Base-by-base conservation (phyloP, 148 eudicot genomes). In the Talinum fruticosum region DNA sequence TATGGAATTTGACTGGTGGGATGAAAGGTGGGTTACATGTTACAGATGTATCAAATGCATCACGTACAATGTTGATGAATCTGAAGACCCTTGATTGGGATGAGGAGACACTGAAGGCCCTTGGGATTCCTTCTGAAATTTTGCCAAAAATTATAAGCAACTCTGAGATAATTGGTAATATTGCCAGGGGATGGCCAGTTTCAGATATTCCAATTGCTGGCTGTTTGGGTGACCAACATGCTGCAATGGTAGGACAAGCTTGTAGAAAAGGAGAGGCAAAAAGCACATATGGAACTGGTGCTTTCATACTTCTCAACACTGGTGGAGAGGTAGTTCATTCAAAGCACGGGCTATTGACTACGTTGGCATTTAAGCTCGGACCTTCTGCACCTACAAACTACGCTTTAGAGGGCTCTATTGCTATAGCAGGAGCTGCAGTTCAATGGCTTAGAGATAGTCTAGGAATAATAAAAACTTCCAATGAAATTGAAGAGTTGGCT, bases 341-440 rank as follows among this genome's bases (percentile, higher is more conserved):
- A 7, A 84, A 73, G 33, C 99, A 96, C 69, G 99, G 99, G 45
- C 79, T 96, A n/a, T 73, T 96, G 75, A 85, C 90, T 83, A 96
- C 99, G 8, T 12, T 96, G 87, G 95, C 99, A 4, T 96, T 79
- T 62, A 96, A 96, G 85, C 95, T 96, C 4, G 99, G 99, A 28
- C 93, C 91, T 36, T 71, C 88, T 29, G 97, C 99, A 26, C 90
- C 89, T 0, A 49, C 93, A 29, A 90, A 93, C 75, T 96, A 96
- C 68, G 99, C 99, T 47, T 80, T 96, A 30, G 99, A 96, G 76
- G 99, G 99, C 23, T 96, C 99, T 1, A 96, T 96, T 72, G 99
- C 99, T 34, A 96, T 96, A 75, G 97, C 99, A 59, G 99, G 99
- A 68, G 99, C 99, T 47, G 98, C 99, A 26, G 99, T 96, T 65